Percentiles rank a stretch among this genome's conserved stretches.
phyloP scores from a whole-genome alignment of 2,329 filamentous ascomycete genomes.

The Neonectria neomacrospora region DNA sequence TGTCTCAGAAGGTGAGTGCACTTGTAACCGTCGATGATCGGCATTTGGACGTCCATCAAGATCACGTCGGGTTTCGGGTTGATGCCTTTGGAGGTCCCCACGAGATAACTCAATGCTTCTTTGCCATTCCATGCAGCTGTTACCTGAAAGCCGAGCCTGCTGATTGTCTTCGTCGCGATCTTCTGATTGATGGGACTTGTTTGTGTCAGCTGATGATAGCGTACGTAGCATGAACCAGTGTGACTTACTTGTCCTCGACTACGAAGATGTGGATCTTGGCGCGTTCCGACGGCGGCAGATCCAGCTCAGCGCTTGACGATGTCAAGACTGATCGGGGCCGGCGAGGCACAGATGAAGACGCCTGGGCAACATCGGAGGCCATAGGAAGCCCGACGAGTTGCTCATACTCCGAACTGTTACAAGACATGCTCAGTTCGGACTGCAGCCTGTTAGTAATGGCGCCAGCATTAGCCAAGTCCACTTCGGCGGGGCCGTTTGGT shows the following conservation, averaged over 20 bases:
- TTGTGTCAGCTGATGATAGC: slow-evolving; percentile 32
- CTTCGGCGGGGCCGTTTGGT: slow-evolving; percentile 61
- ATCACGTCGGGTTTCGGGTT: slow-evolving; percentile 76
- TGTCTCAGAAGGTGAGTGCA: slow-evolving; percentile 79
- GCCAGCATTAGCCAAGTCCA: slow-evolving; percentile 69
- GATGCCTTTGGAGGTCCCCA: slow-evolving; percentile 61
- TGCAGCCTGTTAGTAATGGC: slow-evolving; percentile 75
- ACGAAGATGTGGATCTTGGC: slow-evolving; percentile 76
- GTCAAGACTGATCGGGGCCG: slow-evolving; percentile 50
- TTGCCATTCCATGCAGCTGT: slow-evolving; percentile 81
- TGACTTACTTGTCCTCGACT: slow-evolving; percentile 80
- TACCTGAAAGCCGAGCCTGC: slow-evolving; percentile 77
- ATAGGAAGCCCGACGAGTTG: slow-evolving; percentile 55
- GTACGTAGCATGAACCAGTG: not conserved
- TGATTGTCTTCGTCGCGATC: slow-evolving; percentile 80
- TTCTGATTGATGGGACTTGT: slow-evolving; percentile 74
- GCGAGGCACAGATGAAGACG: slow-evolving; percentile 39
- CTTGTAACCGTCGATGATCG: slow-evolving; percentile 80
- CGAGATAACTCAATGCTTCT: slow-evolving; percentile 80
- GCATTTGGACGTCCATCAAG: slow-evolving; percentile 82
- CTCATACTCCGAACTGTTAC: slow-evolving; percentile 73
- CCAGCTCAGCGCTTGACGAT: slow-evolving; percentile 53
- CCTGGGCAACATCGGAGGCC: slow-evolving; percentile 43
- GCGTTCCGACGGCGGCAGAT: slow-evolving; percentile 67
- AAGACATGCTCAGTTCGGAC: slow-evolving; percentile 71